Percentiles rank a stretch among this genome's conserved stretches.
phyloP scores from a whole-genome alignment of 2,329 filamentous ascomycete genomes.

The Grosmannia penicillata region DNA sequence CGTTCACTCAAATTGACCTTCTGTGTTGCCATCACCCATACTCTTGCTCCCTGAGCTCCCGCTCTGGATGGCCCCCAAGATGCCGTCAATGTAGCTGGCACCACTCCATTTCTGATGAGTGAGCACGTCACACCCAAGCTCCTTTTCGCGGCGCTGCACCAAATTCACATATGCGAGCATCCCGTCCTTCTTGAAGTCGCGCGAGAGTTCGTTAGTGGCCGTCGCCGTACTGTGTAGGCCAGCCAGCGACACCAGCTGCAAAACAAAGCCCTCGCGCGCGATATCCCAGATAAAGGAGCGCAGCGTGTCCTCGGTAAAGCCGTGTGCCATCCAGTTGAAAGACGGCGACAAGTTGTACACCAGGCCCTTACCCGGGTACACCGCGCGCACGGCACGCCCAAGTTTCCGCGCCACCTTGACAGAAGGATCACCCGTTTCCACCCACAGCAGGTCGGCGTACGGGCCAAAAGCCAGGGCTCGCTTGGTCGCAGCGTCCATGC shows the following conservation, averaged over 20 bases:
- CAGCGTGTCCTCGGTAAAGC: constrained; percentile 69
- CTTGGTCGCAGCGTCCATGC: constrained; percentile 78
- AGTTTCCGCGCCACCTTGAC: constrained; percentile 65
- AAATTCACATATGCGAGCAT: constrained; percentile 98
- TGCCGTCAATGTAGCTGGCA: constrained; percentile 66
- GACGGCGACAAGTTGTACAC: constrained; percentile 95
- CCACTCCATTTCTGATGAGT: constrained; percentile 83
- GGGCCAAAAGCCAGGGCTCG: constrained; percentile 82
- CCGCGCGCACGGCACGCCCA: constrained; percentile 56
- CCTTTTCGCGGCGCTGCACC: constrained; percentile 81
- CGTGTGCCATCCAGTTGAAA: constrained; percentile 98
- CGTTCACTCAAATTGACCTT: constrained; percentile 41
- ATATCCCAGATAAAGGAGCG: constrained; percentile 95
- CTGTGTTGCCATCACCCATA: constrained; percentile 92
- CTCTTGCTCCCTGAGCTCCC: constrained; percentile 83
- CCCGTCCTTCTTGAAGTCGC: constrained; percentile 72
- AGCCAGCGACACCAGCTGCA: constrained; percentile 53
- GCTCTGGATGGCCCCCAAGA: constrained; percentile 78
- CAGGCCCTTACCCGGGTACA: constrained; percentile 66
- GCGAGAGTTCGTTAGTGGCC: constrained; percentile 58
- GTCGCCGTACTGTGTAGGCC: constrained; percentile 52
- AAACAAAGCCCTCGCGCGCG: constrained; percentile 67
- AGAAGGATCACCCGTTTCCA: constrained; percentile 83
- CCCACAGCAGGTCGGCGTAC: constrained; percentile 90
- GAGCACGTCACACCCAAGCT: constrained; percentile 77